Percentiles rank a stretch among this genome's conserved stretches.
These are phyloP conservation scores for Didymella exigua DNA, from an alignment of 2,329 filamentous ascomycete genomes.

Conservation along the genomic window DNA sequence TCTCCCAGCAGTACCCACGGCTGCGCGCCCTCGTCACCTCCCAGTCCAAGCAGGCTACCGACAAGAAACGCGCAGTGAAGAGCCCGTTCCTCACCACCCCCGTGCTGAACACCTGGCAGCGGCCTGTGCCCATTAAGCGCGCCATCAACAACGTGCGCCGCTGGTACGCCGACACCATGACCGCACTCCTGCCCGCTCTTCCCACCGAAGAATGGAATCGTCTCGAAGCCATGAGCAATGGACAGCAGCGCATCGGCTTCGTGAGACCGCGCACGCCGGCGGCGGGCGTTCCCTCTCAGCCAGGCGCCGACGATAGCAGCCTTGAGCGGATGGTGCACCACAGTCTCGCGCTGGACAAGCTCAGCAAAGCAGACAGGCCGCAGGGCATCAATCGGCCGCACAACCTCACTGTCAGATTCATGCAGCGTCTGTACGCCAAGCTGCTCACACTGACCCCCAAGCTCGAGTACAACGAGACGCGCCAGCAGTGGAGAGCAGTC, in stretches of 20 bases:
- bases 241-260: constrained; percentile 36
- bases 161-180: constrained; percentile 53
- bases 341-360: constrained; percentile 34
- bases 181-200: constrained; percentile 53
- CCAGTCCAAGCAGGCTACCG: constrained; percentile 28
- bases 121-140: constrained; percentile 53
- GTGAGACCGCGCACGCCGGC: constrained; percentile 28
- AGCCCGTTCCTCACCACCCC: constrained; percentile 43
- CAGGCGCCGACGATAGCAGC: constrained; percentile 1
- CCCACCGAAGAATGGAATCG: constrained; percentile 52
- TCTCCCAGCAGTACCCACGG: constrained; percentile 41
- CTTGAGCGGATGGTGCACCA: constrained; percentile 19
- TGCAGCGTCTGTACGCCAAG: constrained; percentile 53
- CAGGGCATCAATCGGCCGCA: constrained; percentile 38
- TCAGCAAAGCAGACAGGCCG: constrained; percentile 32
- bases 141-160: constrained; percentile 51
- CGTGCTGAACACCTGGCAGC: constrained; percentile 53
- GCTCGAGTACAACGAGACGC: constrained; percentile 46
- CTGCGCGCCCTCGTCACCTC: constrained; percentile 37
- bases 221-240: constrained; percentile 49
- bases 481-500: constrained; percentile 31
- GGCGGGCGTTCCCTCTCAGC: not conserved
- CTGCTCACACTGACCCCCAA: constrained; percentile 52
- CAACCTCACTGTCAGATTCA: constrained; percentile 50
- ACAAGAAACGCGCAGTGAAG: constrained; percentile 34